Evolutionary conservation across 2,329 filamentous ascomycete genomes (phyloP), one percentile per base, ranked within the genome.

Genomic region (Botrytis tulipae): DNA sequence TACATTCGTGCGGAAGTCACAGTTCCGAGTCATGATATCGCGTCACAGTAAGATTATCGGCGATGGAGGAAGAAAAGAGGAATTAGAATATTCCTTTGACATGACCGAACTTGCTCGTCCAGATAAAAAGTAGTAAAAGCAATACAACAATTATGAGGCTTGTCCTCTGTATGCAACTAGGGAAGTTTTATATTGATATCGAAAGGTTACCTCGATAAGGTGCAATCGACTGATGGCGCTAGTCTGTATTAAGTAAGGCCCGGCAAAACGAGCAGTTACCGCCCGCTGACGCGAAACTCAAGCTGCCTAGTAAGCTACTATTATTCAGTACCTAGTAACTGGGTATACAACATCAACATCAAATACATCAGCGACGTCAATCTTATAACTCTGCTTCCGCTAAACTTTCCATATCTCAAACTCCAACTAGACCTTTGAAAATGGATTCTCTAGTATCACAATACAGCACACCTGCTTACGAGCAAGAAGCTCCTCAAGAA

Each of bases 401-500:
- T 40, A 14, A 48, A 51, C 22, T 59, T 46, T 59, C 16, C 42
- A 1, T 60, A 48, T 14, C 20, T 35, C n/a, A 4, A 51, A 20
- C 46, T 20, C 7, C 8, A 25, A 22, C 46, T 42, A 25, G 16
- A 4, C 25, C 35, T 57, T 74, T 71, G 76, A 79, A 78, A 73
- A 99, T 99, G 96, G 94, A 99, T 84, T 89, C 93, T 80, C 90
- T 99, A 82, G 94, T 99, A 80, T 91, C 95, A 79, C 93, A 92
- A 84, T 98, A 98, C 89, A 93, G 92, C 85, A 91, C 91, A 80
- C 90, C 94, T 80, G 87, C 91, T 75, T 90, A 90, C 83, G 87
- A 91, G 82, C 85, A 89, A 80, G 93, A 97, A 84, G 88, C 89
- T 80, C 86, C 88, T 71, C 88, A 92, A 79, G 88, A 94, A 81